Conservation (phyloP, 1,139 yeast species). For the Lizanozyma gosingica region DNA sequence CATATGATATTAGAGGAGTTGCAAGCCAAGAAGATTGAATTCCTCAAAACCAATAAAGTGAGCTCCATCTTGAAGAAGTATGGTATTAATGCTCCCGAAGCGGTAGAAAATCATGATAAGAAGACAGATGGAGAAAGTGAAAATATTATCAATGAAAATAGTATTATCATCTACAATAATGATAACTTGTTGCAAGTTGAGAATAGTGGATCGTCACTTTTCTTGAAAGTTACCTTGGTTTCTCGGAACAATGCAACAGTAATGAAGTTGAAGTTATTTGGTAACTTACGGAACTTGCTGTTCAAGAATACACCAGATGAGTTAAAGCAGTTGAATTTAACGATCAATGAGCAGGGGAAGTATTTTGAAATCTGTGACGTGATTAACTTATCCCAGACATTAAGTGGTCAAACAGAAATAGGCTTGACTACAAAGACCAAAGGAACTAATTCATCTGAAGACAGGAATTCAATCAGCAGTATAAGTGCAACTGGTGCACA, state of each 20-base stretch:
- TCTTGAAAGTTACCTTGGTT: constrained; percentile 22
- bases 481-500: background rate
- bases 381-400: constrained; percentile 12
- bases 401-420: constrained; percentile 12
- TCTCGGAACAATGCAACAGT: constrained; percentile 15
- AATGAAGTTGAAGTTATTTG: constrained; percentile 22
- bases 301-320: constrained; percentile 9
- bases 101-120: constrained; percentile 1
- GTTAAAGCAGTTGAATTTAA: constrained; percentile 14
- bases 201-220: constrained; percentile 28
- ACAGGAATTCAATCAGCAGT: constrained; percentile 1
- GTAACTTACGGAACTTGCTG: constrained; percentile 21
- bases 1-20: constrained; percentile 60
- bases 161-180: constrained; percentile 25
- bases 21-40: constrained; percentile 28
- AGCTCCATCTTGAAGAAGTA: constrained; percentile 7
- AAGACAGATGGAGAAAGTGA: constrained; percentile 1
- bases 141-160: constrained; percentile 18
- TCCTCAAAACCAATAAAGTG: constrained; percentile 17
- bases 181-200: constrained; percentile 25
- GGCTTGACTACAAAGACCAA: constrained; percentile 8
- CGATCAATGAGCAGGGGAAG: constrained; percentile 13
- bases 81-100: constrained; percentile 5
- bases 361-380: constrained; percentile 22
- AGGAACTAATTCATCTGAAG: background rate